These are phyloP conservation scores for Oropetium thomaeum DNA, from an alignment of 176 grass and related monocot genomes.

Conservation along the genomic window DNA sequence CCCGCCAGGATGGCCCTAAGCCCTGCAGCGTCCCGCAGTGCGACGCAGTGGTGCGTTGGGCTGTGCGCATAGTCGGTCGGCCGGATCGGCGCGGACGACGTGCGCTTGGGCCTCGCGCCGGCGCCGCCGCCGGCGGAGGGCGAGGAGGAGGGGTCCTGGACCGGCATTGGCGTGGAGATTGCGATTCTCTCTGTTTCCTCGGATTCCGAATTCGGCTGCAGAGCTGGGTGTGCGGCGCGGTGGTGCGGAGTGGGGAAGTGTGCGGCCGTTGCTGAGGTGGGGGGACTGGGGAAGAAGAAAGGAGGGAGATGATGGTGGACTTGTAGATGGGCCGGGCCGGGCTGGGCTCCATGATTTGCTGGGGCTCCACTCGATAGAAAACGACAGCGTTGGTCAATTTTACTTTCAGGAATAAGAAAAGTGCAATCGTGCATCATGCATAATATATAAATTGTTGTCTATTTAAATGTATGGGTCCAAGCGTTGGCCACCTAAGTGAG, in stretches of 20 bases:
- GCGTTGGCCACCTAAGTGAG: too few species aligned
- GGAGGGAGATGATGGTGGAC: neutral
- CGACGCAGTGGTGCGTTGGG: constrained; percentile 62
- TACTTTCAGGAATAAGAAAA: too few species aligned
- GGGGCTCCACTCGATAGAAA: too few species aligned
- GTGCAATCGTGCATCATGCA: too few species aligned
- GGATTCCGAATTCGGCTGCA: constrained; percentile 6
- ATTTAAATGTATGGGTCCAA: too few species aligned
- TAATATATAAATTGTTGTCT: too few species aligned
- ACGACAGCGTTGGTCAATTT: too few species aligned
- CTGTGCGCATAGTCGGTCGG: constrained; percentile 69
- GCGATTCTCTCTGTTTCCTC: constrained; percentile 37
- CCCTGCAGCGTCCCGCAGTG: constrained; percentile 50
- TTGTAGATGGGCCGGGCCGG: neutral
- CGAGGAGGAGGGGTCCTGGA: constrained; percentile 34
- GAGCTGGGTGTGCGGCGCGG: constrained; percentile 15
- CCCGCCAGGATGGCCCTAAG: constrained; percentile 46
- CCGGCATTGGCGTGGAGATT: constrained; percentile 36
- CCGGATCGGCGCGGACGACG: constrained; percentile 49
- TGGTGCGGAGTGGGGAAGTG: constrained; percentile 8
- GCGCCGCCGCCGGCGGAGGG: neutral
- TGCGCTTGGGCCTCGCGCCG: constrained; percentile 42
- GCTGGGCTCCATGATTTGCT: neutral
- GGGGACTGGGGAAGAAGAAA: constrained; percentile 19
- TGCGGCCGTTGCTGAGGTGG: constrained; percentile 13